Conservation (phyloP, 2,329 filamentous ascomycete genomes). For the Trichoderma atroviride region DNA sequence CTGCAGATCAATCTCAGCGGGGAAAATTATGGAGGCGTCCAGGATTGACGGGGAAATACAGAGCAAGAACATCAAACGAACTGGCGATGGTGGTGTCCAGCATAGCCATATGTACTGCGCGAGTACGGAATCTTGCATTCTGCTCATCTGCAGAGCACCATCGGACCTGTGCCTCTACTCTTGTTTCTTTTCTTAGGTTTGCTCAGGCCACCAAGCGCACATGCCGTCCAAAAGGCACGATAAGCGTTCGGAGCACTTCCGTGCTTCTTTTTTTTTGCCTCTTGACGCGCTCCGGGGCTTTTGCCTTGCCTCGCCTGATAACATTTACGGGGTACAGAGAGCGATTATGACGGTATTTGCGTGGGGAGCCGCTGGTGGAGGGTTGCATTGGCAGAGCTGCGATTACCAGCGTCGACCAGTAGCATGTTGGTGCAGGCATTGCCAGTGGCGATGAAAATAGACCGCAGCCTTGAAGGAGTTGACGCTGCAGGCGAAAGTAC, state of each 20-base stretch:
- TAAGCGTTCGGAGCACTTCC: background rate
- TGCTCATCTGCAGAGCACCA: background rate
- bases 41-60: background rate
- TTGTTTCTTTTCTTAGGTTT: background rate
- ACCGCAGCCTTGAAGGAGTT: background rate
- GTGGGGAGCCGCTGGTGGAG: conserved; percentile 2
- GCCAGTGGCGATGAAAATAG: conserved; percentile 17
- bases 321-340: background rate
- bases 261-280: background rate
- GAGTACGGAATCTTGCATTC: conserved; percentile 10
- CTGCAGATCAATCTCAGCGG: background rate
- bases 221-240: background rate
- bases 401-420: background rate
- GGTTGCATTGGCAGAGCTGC: conserved; percentile 13
- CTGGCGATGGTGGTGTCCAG: background rate
- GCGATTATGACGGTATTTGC: background rate
- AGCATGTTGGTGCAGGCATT: background rate
- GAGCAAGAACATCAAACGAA: background rate
- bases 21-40: background rate
- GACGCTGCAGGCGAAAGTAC: background rate
- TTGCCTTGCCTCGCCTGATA: background rate
- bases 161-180: background rate
- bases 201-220: background rate
- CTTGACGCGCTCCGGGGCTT: background rate
- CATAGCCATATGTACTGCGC: background rate